A percentile compares a stretch with the other conserved stretches of the same genome.
Evolutionary conservation across 2,329 filamentous ascomycete species (phyloP).

Genomic region (Chlorencoelia australis): DNA sequence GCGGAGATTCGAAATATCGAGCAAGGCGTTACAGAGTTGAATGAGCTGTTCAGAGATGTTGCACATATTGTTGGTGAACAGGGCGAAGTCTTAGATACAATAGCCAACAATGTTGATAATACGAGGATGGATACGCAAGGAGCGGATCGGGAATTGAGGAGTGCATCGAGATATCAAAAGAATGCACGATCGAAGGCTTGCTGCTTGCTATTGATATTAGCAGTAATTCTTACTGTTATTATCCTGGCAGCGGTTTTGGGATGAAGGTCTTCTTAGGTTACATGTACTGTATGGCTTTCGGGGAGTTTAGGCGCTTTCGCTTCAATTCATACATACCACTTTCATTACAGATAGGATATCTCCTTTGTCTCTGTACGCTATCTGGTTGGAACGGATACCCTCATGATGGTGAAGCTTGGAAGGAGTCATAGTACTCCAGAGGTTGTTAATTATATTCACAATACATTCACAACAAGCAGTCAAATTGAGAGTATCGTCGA

Average conservation of each 20-base stretch:
- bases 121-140: slow-evolving; percentile 73
- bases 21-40: slow-evolving; percentile 88
- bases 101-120: slow-evolving; percentile 78
- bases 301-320: slow-evolving; percentile 9
- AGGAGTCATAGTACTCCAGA: no score
- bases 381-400: no score
- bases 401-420: no score
- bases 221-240: slow-evolving; percentile 81
- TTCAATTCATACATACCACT: no score
- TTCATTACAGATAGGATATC: no score
- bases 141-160: slow-evolving; percentile 75
- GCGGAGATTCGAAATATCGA: slow-evolving; percentile 96
- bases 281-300: slow-evolving; percentile 4
- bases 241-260: slow-evolving; percentile 77
- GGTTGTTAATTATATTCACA: no score
- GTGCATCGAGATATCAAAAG: slow-evolving; percentile 87
- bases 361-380: no score
- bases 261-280: slow-evolving; percentile 29
- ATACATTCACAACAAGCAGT: no score
- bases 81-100: slow-evolving; percentile 77
- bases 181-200: slow-evolving; percentile 91
- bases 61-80: slow-evolving; percentile 94
- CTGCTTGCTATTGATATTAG: slow-evolving; percentile 79
- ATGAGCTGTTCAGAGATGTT: slow-evolving; percentile 96
- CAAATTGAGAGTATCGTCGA: no score